Evolutionary conservation across 1,139 yeast genomes (phyloP), one percentile per base, ranked within the genome.

Genomic region (Taphrina confusa): DNA sequence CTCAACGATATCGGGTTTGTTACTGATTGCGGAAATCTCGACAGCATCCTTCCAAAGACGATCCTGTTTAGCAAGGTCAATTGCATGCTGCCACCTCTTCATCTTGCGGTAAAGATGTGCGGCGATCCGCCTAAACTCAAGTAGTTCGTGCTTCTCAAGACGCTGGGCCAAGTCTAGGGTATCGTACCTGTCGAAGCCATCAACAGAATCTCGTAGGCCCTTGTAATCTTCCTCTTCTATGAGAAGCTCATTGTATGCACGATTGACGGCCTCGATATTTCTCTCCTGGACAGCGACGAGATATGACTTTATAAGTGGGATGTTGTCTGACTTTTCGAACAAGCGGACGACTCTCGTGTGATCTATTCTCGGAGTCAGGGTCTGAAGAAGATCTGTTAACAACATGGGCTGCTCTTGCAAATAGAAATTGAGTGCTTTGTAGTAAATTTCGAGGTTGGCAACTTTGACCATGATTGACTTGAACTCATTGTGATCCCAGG

Each of bases 171-270:
- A 81, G 61, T 88, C 97, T 68, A 94, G 78, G 61, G 94, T 88
- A 73, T 92, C 96, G 75, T 85, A 92, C 73, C 95, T 83, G 75
- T 91, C 96, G 73, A 86, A 87, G 36, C 89, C 80, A 66, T 91
- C 97, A 67, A 92, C 91, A 40, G 94, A 87, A 65, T 85, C 85
- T 68, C 86, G 83, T 71, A 92, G 80, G 14, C 96, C 85, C 75
- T 89, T 88, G 78, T 92, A 83, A 73, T 92, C 97, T 74, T 90
- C 95, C 75, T 92, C 98, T 77, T 92, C 99, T 66, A 92, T 90
- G 75, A 94, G 80, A 71, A 92, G 76, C 69, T 91, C 96, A 71
- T 92, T 97, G 76, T 92, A 91, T 23, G 98, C 98, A 68, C 86
- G 83, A 75, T 92, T 92, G 52, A 92, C 97, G 64, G 91, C 84